Percentiles rank a stretch among this genome's conserved stretches.
phyloP scores from a whole-genome alignment of 306 rosid genomes.

The Gynostemma pentaphyllum region DNA sequence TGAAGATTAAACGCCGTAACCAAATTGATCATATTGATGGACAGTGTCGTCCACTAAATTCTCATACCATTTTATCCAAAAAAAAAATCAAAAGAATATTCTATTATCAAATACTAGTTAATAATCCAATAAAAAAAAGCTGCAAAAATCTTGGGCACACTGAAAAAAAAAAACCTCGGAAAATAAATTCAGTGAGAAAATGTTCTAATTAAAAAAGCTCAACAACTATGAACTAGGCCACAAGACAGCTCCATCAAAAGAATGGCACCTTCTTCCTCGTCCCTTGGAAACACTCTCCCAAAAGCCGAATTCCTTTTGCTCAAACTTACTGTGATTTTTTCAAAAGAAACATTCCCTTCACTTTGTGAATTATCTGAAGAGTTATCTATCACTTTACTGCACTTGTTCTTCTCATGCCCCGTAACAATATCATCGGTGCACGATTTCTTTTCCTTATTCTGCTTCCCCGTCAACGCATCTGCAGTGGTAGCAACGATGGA shows the following conservation, averaged over 20 bases:
- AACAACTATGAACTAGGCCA: conserved; percentile 24
- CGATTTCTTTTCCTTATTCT: conserved; percentile 42
- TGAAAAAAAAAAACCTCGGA: not conserved
- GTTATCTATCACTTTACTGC: conserved; percentile 15
- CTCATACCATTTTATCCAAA: too few relatives aligned
- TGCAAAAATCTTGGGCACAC: too few relatives aligned
- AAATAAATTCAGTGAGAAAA: not conserved
- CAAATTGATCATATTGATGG: too few relatives aligned
- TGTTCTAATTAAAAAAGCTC: not conserved
- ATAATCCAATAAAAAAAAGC: not conserved
- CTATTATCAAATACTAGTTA: too few relatives aligned
- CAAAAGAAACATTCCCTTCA: conserved; percentile 18
- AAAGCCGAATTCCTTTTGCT: conserved; percentile 20
- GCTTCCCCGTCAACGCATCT: conserved; percentile 3
- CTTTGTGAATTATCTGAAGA: not conserved
- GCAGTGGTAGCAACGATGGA: not conserved
- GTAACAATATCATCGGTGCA: not conserved
- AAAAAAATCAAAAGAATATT: too few relatives aligned
- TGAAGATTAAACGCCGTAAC: too few relatives aligned
- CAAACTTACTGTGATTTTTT: conserved; percentile 17
- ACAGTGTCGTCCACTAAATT: too few relatives aligned
- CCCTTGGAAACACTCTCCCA: conserved; percentile 34
- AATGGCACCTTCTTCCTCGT: conserved; percentile 64
- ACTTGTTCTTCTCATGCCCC: conserved; percentile 24
- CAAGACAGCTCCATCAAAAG: conserved; percentile 60